Percentiles rank a stretch among this genome's conserved stretches.
phyloP scores from a whole-genome alignment of 352 stramenopile species.

The Globisporangium polare region DNA sequence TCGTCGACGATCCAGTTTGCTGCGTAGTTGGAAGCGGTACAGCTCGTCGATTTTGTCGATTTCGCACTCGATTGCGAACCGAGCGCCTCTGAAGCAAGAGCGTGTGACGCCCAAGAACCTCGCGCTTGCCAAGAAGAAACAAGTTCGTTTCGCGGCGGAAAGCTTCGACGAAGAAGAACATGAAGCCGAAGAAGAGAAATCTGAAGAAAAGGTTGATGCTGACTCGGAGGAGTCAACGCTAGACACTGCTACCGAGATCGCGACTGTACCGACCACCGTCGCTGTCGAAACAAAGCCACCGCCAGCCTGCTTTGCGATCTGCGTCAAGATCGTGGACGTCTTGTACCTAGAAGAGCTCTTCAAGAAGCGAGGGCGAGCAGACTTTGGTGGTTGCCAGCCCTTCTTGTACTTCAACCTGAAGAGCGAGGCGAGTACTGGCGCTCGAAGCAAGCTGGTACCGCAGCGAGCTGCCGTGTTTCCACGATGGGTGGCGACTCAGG shows the following conservation, averaged over 20 bases:
- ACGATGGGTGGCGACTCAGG: conserved; percentile 45
- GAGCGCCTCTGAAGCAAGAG: not conserved
- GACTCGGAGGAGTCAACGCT: not conserved
- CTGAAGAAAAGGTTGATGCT: conserved; percentile 1
- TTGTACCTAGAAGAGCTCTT: conserved; percentile 49
- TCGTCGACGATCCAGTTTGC: conserved; percentile 54
- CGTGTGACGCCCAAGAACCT: not conserved
- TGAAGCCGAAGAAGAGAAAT: conserved; percentile 19
- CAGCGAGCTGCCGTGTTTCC: conserved; percentile 55
- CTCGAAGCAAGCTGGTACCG: conserved; percentile 34
- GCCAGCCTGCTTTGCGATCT: conserved; percentile 19
- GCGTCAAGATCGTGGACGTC: conserved; percentile 48
- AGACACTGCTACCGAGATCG: not conserved
- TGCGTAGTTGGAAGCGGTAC: conserved; percentile 79
- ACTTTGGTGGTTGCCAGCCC: conserved; percentile 40
- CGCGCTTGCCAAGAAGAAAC: conserved; percentile 40
- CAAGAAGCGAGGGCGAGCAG: conserved; percentile 38
- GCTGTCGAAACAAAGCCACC: not conserved
- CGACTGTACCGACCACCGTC: not conserved
- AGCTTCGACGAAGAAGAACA: conserved; percentile 16
- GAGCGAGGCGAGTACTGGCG: conserved; percentile 20
- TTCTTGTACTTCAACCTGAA: conserved; percentile 48
- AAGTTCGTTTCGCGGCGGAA: conserved; percentile 48
- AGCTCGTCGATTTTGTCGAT: conserved; percentile 67
- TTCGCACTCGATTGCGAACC: conserved; percentile 39